Base-by-base conservation (phyloP, 805 yeast species). In the Barnettozyma californica region DNA sequence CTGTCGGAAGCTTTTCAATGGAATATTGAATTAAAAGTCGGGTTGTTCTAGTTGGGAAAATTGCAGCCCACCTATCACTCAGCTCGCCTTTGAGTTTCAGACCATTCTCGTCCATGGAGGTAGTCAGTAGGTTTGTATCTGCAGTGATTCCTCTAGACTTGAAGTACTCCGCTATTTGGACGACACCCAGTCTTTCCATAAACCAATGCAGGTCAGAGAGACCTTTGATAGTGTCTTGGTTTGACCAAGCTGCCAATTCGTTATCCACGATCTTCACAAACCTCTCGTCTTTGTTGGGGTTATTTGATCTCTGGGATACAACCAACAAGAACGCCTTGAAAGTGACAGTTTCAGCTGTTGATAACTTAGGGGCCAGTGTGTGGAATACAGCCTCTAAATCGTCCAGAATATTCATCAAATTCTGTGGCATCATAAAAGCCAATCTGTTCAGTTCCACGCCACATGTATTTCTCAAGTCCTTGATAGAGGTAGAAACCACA, bases 121-220 rank as follows among this genome's bases (percentile, higher is more conserved):
- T 85, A 44, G 81, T 77, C 44, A 92, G 65, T 46, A 95, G 67
- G 64, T 90, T 81, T 2, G 95, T 85, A 25, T 74, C 68, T 5
- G 91, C 88, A 1, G 86, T 77, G 29, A 95, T 91, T 5, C 87
- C 87, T 55, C 98, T 74, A 8, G 79, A 77, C 52, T 84, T 83
- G 67, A 95, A 94, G 62, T 94, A 94, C 50, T 85, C 85, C 0
- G 97, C 96, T 60, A 94, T 95, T 62, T 83, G 82, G 3, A 90
- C 98, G 47, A 94, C 88, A 2, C 99, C 99, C 45, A 95, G 76
- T 58, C 97, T 77, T 67, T 91, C 98, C 98, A 94, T 92, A 58
- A 94, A 94, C 98, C 98, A 94, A 52, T 89, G 96, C 41, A 95
- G 73, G 61, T 92, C 95, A 60, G 83, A 72, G 26, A 94, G 70